Conservation (phyloP, 2,329 filamentous ascomycete genomes). For the Drechslerella coelobrocha region DNA sequence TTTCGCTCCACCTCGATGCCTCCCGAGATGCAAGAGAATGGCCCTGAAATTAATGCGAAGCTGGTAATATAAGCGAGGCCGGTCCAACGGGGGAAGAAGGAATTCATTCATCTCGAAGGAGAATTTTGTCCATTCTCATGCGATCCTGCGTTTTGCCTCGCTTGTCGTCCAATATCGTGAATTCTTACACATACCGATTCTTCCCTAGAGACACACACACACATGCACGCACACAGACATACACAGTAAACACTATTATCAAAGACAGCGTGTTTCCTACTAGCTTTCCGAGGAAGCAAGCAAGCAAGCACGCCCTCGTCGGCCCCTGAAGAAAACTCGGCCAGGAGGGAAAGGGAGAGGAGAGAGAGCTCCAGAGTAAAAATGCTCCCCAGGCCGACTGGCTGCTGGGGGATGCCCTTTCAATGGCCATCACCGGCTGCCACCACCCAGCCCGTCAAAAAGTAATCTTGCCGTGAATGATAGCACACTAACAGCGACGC, state of each 20-base stretch:
- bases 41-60: constrained; percentile 2
- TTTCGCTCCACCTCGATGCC: constrained; percentile 16
- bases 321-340: no score
- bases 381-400: neutral
- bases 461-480: no score
- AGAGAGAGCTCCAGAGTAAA: no score
- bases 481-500: neutral
- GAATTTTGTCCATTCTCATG: neutral
- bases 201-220: neutral
- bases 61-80: constrained; percentile 1
- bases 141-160: neutral
- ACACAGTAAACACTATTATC: no score
- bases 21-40: constrained; percentile 16
- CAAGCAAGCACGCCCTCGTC: no score
- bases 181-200: neutral
- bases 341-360: no score
- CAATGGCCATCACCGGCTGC: no score
- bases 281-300: no score
- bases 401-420: no score
- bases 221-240: neutral
- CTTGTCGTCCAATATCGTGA: no score
- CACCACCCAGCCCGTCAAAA: no score
- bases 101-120: neutral
- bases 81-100: neutral
- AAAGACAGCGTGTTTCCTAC: no score